Base-by-base conservation (phyloP, 352 stramenopile species). In the Phytopythium mirpurense region DNA sequence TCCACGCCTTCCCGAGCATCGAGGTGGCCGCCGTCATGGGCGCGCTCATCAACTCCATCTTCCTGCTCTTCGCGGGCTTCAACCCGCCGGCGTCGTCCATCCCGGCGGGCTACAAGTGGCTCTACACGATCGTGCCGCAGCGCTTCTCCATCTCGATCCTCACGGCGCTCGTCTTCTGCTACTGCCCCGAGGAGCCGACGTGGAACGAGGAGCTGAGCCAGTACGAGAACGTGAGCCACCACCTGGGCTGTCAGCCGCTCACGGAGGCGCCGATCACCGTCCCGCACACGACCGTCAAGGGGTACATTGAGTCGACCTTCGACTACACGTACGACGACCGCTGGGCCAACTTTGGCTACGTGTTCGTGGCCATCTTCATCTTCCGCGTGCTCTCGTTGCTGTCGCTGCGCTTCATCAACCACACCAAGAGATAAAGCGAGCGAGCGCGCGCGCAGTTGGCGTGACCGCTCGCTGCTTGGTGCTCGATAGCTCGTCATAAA, bases 61-160 rank as follows among this genome's bases (percentile, higher is more conserved):
- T 73, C 44, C 53, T 77, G 23, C 41, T 81, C 1, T 83, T 83
- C 47, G 46, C 36, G 18, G 73, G 73, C 15, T 75, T 74, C 36
- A 65, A 54, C 18, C 63, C 63, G 24, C 63, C 63, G 15, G 34
- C 54, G 18, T 31, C 24, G 11, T 27, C 43, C 1, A 69, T 69
- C 23, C 62, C 62, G 14, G 43, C 21, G 1, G 56, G 44, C n/a
- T 61, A 62, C 46, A 52, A 59, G 16, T 72, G 60, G 64, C 57
- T 71, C 15, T 61, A 68, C 54, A 51, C 32, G 5, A 64, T 68
- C 50, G 57, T 37, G 3, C 59, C 59, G 8, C 60, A 59, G 27
- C 40, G 53, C 5, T 68, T 63, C 41, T 48, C 36, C 34, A 42
- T 68, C 27, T 42, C 59, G 18, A 54, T 60, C 19, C 27, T 60